phyloP scores from a whole-genome alignment of 2,329 filamentous ascomycete species.

The Sarocladium oryzae region DNA sequence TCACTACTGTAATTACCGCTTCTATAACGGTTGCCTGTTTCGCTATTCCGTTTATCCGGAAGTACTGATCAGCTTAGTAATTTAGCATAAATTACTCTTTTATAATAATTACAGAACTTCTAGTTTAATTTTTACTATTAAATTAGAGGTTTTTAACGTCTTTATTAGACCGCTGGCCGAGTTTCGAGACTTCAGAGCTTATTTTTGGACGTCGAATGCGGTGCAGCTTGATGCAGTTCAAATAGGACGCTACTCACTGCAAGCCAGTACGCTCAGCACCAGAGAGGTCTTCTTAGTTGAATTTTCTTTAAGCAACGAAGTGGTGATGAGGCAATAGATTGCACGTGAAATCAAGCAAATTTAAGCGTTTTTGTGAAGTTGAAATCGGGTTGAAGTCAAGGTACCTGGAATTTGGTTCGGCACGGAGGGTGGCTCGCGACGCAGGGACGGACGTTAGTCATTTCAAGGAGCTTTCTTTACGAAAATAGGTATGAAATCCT shows the following conservation, averaged over 20 bases:
- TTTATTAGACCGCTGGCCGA: too few relatives aligned
- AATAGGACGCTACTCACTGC: not conserved
- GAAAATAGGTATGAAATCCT: not conserved
- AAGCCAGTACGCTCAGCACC: not conserved
- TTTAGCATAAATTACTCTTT: not conserved
- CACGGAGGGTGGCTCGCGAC: not conserved
- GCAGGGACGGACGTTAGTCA: not conserved
- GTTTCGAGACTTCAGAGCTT: too few relatives aligned
- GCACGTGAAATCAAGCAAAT: not conserved
- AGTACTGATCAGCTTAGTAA: not conserved
- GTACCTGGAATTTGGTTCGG: not conserved
- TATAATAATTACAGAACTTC: not conserved
- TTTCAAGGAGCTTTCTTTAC: too few relatives aligned
- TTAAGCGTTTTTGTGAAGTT: not conserved
- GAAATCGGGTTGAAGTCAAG: not conserved
- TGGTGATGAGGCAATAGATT: not conserved
- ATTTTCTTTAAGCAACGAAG: not conserved
- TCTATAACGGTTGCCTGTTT: too few relatives aligned
- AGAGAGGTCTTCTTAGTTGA: not conserved
- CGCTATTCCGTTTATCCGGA: not conserved
- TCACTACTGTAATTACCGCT: too few relatives aligned
- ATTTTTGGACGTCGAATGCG: not conserved
- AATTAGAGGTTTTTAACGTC: not conserved
- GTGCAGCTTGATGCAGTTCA: not conserved
- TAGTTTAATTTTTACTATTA: not conserved